A percentile compares a stretch with the other conserved stretches of the same genome.
These are phyloP conservation scores for Dovyalis caffra DNA, from an alignment of 345 rosid species.

Conservation along the genomic window DNA sequence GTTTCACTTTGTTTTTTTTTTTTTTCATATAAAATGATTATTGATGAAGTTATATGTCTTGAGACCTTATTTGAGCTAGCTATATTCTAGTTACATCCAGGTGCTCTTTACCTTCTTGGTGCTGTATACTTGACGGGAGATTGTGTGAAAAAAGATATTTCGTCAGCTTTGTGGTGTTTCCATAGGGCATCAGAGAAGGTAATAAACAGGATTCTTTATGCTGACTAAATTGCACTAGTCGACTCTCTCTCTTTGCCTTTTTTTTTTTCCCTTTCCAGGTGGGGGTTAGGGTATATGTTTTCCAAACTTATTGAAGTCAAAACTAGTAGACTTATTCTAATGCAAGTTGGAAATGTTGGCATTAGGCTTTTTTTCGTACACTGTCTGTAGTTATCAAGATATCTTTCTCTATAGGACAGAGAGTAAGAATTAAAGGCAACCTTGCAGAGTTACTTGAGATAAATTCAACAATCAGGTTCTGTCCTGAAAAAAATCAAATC, in stretches of 20 bases:
- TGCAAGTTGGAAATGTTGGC: too few species aligned
- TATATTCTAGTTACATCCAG: conserved; percentile 78
- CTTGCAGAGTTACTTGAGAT: too few species aligned
- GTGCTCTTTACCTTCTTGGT: conserved; percentile 91
- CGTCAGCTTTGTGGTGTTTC: conserved; percentile 93
- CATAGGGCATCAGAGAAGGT: conserved; percentile 91
- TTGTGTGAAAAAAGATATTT: conserved; percentile 83
- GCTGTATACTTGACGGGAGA: conserved; percentile 86
- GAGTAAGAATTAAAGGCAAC: too few species aligned
- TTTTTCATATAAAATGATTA: neutral
- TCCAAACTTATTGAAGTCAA: neutral
- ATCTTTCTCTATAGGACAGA: too few species aligned
- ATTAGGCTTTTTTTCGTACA: too few species aligned
- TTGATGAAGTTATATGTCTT: conserved; percentile 4
- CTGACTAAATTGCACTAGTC: neutral
- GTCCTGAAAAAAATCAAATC: neutral
- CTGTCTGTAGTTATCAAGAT: too few species aligned
- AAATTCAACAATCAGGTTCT: too few species aligned
- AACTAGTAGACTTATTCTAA: too few species aligned
- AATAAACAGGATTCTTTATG: neutral
- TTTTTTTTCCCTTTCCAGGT: too few species aligned
- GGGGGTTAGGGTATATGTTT: too few species aligned
- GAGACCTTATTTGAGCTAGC: conserved; percentile 30
- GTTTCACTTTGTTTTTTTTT: too few species aligned
- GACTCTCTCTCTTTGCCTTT: too few species aligned